A percentile compares a stretch with the other conserved stretches of the same genome.
Conservation (phyloP, 345 rosid species). For the Isatis tinctoria region DNA sequence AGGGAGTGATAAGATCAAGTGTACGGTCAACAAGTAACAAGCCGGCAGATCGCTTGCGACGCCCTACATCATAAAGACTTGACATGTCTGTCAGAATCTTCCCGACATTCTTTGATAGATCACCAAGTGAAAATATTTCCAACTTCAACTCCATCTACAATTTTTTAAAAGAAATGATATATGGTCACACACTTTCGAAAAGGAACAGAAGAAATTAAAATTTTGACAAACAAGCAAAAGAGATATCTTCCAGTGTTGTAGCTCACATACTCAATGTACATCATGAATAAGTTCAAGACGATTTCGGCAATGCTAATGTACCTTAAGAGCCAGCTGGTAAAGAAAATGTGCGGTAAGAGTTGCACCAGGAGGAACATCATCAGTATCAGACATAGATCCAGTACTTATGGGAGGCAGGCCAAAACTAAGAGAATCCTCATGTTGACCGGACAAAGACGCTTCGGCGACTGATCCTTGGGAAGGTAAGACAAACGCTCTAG, state of each 20-base stretch:
- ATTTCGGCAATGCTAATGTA: constrained; percentile 24
- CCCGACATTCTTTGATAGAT: constrained; percentile 83
- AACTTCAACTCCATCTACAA: constrained; percentile 93
- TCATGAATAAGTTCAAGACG: constrained; percentile 39
- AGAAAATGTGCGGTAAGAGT: constrained; percentile 89
- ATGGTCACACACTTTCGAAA: constrained; percentile 23
- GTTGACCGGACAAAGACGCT: constrained; percentile 64
- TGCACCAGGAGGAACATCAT: constrained; percentile 83
- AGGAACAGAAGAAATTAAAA: constrained; percentile 1
- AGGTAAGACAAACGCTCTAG: constrained; percentile 85
- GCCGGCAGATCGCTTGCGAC: constrained; percentile 87
- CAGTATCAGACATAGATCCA: constrained; percentile 55
- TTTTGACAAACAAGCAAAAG: background rate
- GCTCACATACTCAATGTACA: constrained; percentile 46
- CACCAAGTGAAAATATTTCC: constrained; percentile 95
- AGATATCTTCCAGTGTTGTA: background rate
- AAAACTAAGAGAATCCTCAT: constrained; percentile 76
- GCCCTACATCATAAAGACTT: constrained; percentile 96
- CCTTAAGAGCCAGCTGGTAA: constrained; percentile 88
- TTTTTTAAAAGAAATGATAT: constrained; percentile 26
- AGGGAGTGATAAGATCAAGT: constrained; percentile 91
- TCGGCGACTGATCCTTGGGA: constrained; percentile 92
- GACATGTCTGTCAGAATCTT: constrained; percentile 96
- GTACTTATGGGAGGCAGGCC: constrained; percentile 84
- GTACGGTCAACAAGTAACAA: constrained; percentile 87